phyloP scores from a whole-genome alignment of 2,329 filamentous ascomycete species.

The Hymenoscyphus salicellus region DNA sequence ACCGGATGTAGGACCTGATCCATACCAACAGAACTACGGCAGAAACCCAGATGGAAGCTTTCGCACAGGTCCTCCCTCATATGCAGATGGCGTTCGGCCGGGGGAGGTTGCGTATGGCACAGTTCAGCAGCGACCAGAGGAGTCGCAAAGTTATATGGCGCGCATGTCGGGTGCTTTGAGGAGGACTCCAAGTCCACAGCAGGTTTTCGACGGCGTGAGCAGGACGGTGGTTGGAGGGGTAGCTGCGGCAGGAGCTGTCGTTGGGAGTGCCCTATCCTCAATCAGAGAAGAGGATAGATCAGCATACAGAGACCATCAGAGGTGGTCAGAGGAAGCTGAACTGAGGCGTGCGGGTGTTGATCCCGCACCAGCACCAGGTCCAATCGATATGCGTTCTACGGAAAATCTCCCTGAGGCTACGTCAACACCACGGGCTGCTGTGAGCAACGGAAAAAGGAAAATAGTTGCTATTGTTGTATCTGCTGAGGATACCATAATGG shows the following conservation, averaged over 20 bases:
- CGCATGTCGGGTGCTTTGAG: conserved; percentile 79
- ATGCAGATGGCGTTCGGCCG: conserved; percentile 39
- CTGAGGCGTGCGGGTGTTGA: conserved; percentile 53
- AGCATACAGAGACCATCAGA: conserved; percentile 79
- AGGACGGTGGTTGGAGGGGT: conserved; percentile 78
- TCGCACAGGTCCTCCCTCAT: conserved; percentile 41
- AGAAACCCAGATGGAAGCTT: conserved; percentile 33
- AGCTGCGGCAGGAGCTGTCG: conserved; percentile 75
- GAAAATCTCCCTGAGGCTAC: conserved; percentile 30
- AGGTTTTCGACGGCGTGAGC: conserved; percentile 80
- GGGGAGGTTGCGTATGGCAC: conserved; percentile 44
- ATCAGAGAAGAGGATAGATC: conserved; percentile 81
- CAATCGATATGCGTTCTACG: conserved; percentile 28
- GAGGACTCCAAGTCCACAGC: conserved; percentile 81
- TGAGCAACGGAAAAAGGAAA: conserved; percentile 51
- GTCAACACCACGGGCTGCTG: conserved; percentile 23
- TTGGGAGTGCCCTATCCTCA: conserved; percentile 77
- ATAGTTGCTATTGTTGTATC: conserved; percentile 87
- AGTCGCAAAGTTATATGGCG: conserved; percentile 63
- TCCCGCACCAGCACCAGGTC: conserved; percentile 27
- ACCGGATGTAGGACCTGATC: conserved; percentile 44
- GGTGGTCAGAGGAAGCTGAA: conserved; percentile 88
- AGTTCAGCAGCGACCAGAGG: conserved; percentile 38
- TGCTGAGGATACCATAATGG: conserved; percentile 63
- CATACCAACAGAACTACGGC: conserved; percentile 34